phyloP scores from a whole-genome alignment of 1,284 basidiomycete species.

The Sphaerobolus stellatus region DNA sequence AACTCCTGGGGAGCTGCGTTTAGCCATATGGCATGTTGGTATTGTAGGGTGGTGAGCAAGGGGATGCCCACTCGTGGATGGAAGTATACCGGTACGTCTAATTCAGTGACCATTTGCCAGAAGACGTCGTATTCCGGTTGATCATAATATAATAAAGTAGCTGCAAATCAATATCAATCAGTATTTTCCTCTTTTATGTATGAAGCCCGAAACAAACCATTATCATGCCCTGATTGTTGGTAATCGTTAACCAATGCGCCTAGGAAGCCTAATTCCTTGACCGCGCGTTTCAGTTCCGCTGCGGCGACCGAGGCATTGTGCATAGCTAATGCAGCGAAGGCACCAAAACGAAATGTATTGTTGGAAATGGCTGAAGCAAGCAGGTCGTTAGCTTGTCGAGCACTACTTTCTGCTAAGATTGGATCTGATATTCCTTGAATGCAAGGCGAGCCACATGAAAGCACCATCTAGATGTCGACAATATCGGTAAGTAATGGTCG shows the following conservation, averaged over 20 bases:
- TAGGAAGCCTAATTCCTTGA: conserved; percentile 41
- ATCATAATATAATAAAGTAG: conserved; percentile 42
- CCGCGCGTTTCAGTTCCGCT: conserved; percentile 39
- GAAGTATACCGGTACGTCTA: conserved; percentile 43
- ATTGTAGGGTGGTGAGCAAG: conserved; percentile 28
- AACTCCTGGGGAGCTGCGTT: conserved; percentile 38
- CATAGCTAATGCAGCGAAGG: conserved; percentile 44
- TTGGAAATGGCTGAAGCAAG: conserved; percentile 40
- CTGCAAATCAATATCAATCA: background rate
- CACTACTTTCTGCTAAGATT: conserved; percentile 31
- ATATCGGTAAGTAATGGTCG: background rate
- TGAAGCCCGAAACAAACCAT: conserved; percentile 20
- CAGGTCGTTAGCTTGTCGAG: conserved; percentile 35
- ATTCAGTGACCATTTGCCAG: conserved; percentile 41
- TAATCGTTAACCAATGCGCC: conserved; percentile 38
- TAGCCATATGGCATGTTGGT: conserved; percentile 21
- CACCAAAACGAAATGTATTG: conserved; percentile 41
- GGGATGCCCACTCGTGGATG: conserved; percentile 38
- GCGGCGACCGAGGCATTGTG: conserved; percentile 44
- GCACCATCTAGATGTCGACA: conserved; percentile 18
- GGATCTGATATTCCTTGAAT: conserved; percentile 43
- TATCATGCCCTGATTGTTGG: conserved; percentile 37
- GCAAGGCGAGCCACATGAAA: conserved; percentile 42
- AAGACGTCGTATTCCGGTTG: conserved; percentile 46
- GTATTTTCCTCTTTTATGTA: background rate